Evolutionary conservation across 208 protist genomes (phyloP).

Genomic region (Paratrypanosoma confusum): DNA sequence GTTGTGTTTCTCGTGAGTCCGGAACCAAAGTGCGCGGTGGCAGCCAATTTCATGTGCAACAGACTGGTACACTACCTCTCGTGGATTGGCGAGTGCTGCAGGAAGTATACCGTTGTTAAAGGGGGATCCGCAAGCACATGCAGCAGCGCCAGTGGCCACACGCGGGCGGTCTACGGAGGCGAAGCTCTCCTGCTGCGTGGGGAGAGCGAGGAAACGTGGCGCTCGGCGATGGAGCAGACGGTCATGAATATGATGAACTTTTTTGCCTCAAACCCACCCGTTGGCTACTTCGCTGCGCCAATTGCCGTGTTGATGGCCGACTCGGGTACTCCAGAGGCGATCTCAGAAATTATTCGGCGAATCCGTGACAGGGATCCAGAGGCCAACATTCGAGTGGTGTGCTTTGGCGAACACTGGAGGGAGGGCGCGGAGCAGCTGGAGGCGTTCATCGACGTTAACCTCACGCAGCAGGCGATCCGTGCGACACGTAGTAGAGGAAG

Average conservation of each 20-base stretch:
- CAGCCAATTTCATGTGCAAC: conserved; percentile 60
- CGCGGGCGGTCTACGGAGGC: conserved; percentile 22
- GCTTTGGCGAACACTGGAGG: conserved; percentile 51
- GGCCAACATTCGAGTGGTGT: conserved; percentile 42
- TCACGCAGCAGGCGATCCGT: conserved; percentile 26
- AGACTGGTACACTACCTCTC: conserved; percentile 43
- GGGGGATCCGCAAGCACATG: too few relatives aligned
- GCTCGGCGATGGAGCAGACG: conserved; percentile 16
- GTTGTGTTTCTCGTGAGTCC: conserved; percentile 55
- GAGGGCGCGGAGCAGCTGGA: conserved; percentile 1
- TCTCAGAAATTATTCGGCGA: not conserved
- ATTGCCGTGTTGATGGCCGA: conserved; percentile 43
- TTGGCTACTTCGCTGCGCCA: conserved; percentile 42
- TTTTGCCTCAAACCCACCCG: conserved; percentile 29
- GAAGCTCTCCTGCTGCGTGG: conserved; percentile 25
- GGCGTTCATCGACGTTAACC: conserved; percentile 41
- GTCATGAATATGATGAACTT: conserved; percentile 25
- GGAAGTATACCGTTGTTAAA: conserved; percentile 45
- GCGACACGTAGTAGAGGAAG: conserved; percentile 33
- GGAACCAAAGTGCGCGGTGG: conserved; percentile 27
- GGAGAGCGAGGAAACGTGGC: conserved; percentile 13
- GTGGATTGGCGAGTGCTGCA: conserved; percentile 53
- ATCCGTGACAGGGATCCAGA: conserved; percentile 20
- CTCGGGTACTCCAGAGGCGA: conserved; percentile 25
- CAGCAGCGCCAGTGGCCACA: conserved; percentile 12